Conservation (phyloP, 2,329 filamentous ascomycete species). For the Sclerotinia subarctica region DNA sequence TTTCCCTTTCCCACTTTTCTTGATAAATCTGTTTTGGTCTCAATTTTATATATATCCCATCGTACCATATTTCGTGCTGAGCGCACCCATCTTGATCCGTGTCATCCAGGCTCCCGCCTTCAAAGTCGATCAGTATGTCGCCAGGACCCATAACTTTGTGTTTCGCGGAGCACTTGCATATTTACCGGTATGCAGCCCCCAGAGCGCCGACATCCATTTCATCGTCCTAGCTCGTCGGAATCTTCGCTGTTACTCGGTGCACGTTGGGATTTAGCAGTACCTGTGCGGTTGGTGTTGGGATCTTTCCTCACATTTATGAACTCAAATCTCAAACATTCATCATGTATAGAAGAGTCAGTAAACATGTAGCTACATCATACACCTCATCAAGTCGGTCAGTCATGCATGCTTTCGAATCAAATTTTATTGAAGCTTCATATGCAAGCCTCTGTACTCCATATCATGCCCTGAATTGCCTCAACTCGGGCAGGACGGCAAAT, state of each 20-base stretch:
- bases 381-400: too few species aligned
- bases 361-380: too few species aligned
- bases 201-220: too few species aligned
- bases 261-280: not conserved
- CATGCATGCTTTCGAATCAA: too few species aligned
- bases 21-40: not conserved
- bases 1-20: not conserved
- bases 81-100: not conserved
- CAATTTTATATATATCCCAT: not conserved
- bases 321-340: not conserved
- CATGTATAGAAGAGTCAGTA: too few species aligned
- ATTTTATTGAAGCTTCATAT: not conserved
- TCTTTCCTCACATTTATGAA: not conserved
- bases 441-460: not conserved
- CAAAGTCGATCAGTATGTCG: not conserved
- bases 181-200: not conserved
- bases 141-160: not conserved
- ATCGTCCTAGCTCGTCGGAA: too few species aligned
- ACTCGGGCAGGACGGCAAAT: not conserved
- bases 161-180: not conserved
- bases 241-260: not conserved
- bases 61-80: not conserved
- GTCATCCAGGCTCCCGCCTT: not conserved
- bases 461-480: not conserved
- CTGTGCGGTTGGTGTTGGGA: not conserved